phyloP scores from a whole-genome alignment of 2,329 filamentous ascomycete genomes.

The Penicillium nordicum region DNA sequence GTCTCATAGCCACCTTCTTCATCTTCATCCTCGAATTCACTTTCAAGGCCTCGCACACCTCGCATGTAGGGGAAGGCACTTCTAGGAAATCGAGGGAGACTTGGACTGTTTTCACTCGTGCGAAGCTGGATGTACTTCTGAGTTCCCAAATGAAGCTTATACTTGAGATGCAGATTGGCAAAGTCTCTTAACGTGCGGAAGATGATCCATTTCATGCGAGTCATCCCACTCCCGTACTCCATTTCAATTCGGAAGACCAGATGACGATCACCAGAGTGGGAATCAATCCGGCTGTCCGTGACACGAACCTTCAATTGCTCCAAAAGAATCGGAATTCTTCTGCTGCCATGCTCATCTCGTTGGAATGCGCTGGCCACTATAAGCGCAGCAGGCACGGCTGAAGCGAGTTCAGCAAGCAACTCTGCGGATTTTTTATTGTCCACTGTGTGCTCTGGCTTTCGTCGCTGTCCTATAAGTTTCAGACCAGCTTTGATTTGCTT shows the following conservation, averaged over 20 bases:
- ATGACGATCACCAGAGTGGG: slow-evolving; percentile 61
- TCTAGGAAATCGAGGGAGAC: slow-evolving; percentile 84
- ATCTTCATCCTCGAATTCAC: slow-evolving; percentile 70
- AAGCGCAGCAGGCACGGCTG: slow-evolving; percentile 85
- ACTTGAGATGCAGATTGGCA: slow-evolving; percentile 86
- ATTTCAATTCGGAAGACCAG: slow-evolving; percentile 86
- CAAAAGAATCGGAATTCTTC: slow-evolving; percentile 87
- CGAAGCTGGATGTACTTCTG: slow-evolving; percentile 74
- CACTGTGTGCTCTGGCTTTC: slow-evolving; percentile 77
- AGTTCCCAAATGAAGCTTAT: slow-evolving; percentile 80
- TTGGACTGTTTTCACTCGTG: slow-evolving; percentile 66
- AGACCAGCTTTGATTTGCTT: slow-evolving; percentile 86
- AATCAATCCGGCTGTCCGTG: slow-evolving; percentile 71
- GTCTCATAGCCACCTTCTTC: slow-evolving; percentile 48
- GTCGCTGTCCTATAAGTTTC: slow-evolving; percentile 70
- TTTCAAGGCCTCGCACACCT: slow-evolving; percentile 73
- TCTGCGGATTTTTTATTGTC: slow-evolving; percentile 96
- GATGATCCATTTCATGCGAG: slow-evolving; percentile 95
- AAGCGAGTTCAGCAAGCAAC: slow-evolving; percentile 89
- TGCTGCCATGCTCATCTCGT: slow-evolving; percentile 91
- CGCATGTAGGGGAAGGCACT: slow-evolving; percentile 87
- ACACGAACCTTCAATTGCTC: slow-evolving; percentile 91
- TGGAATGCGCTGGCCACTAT: slow-evolving; percentile 98
- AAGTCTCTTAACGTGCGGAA: slow-evolving; percentile 85
- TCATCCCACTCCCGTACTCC: slow-evolving; percentile 93